A percentile compares a stretch with the other conserved stretches of the same genome.
These are phyloP conservation scores for Neodidymelliopsis sp. DNA, from an alignment of 2,329 filamentous ascomycete species.

Conservation along the genomic window DNA sequence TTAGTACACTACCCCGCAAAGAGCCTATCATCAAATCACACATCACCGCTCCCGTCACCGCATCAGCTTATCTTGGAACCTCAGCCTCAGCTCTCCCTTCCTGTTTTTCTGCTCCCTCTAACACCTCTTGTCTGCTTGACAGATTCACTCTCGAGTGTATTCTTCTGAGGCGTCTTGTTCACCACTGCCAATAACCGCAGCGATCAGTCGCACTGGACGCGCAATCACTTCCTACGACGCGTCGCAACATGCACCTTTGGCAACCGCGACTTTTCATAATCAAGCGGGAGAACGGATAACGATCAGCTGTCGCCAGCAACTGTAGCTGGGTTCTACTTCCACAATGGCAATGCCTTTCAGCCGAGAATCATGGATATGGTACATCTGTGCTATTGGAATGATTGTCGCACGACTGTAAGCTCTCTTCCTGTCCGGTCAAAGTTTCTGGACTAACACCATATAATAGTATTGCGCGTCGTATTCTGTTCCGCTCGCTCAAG, in stretches of 20 bases:
- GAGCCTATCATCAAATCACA: constrained; percentile 20
- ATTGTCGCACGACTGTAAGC: constrained; percentile 52
- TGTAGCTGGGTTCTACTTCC: neutral
- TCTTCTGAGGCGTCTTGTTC: neutral
- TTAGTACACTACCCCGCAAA: constrained; percentile 7
- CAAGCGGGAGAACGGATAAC: constrained; percentile 7
- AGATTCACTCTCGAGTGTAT: too few species aligned
- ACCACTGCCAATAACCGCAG: neutral
- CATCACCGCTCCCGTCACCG: constrained; percentile 15
- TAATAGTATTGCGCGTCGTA: constrained; percentile 53
- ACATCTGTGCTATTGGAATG: constrained; percentile 50
- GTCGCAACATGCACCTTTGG: constrained; percentile 12
- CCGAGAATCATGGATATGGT: constrained; percentile 59
- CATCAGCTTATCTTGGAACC: constrained; percentile 5
- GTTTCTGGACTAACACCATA: constrained; percentile 10
- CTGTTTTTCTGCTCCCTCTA: neutral
- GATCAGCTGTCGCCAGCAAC: neutral
- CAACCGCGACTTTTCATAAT: neutral
- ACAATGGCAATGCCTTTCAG: constrained; percentile 40
- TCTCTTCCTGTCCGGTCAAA: constrained; percentile 1
- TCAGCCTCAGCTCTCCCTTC: constrained; percentile 7
- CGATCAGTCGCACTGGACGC: neutral
- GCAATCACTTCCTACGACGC: neutral
- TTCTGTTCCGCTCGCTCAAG: constrained; percentile 56
- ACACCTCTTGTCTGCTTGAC: neutral